Base-by-base conservation (phyloP, 352 stramenopile genomes). In the Thraustochytrium striatum region DNA sequence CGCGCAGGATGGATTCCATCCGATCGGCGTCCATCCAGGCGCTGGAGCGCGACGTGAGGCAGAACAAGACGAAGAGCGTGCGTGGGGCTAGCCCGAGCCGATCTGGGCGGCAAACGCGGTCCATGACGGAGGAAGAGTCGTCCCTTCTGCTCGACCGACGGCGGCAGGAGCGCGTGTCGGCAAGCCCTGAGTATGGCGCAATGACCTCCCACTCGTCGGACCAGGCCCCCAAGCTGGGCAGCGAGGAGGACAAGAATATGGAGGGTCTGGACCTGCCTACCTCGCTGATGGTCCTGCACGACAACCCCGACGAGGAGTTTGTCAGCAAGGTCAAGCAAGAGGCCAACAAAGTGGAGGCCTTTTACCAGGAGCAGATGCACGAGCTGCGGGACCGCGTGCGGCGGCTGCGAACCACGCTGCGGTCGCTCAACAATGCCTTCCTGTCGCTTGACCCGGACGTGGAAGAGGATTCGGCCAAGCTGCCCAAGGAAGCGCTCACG, bases 261-360 rank as follows among this genome's bases (percentile, higher is more conserved):
- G n/a, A n/a, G n/a, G n/a, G n/a, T n/a, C n/a, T n/a, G n/a, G n/a
- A n/a, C n/a, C n/a, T n/a, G n/a, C n/a, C n/a, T n/a, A n/a, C n/a
- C n/a, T n/a, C n/a, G n/a, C n/a, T n/a, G 19, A 59, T 87, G 9
- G 75, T 83, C 41, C 58, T 85, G 43, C 61, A 85, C 44, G 81
- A 87, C 47, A 59, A 85, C 11, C 72, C 80, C 43, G 61, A 82
- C 47, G 39, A 87, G 33, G 82, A 86, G 57, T 97, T 97, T 83
- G 90, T 93, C 57, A 86, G 92, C 47, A 80, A 89, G n/a, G 83
- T 97, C 38, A 84, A 89, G 3, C 53, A 84, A 53, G 89, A 96
- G 84, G 91, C 89, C 82, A 83, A 85, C 57, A 97, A 97, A 72
- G 92, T 98, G n/a, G 88, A 97, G 75, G 72, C 85, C 25, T 96